A percentile compares a stretch with the other conserved stretches of the same genome.
Evolutionary conservation across 2,329 filamentous ascomycete species (phyloP).

Genomic region (Aspergillus ustus): DNA sequence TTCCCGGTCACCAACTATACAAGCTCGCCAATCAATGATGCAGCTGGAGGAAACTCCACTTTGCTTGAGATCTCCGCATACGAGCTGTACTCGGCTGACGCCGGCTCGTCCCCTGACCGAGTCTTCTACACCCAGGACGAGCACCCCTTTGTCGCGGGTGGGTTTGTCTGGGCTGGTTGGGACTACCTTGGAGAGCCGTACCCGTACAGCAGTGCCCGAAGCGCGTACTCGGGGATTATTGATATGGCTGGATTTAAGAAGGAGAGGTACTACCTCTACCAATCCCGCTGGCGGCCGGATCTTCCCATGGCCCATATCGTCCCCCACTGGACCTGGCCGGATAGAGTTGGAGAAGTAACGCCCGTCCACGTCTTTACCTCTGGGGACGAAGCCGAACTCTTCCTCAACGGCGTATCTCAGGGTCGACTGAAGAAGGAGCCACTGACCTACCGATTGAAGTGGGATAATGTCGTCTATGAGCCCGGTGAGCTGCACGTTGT

Average conservation of each 20-base stretch:
- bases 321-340: conserved; percentile 12
- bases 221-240: conserved; percentile 10
- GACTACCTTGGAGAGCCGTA: conserved; percentile 14
- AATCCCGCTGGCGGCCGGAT: conserved; percentile 1
- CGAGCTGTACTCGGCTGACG: conserved; percentile 3
- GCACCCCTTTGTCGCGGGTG: conserved; percentile 11
- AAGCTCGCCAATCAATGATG: conserved; percentile 7
- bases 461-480: too few species aligned
- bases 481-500: too few species aligned
- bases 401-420: neutral
- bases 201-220: neutral
- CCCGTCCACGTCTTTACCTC: conserved; percentile 15
- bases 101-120: neutral
- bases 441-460: too few species aligned
- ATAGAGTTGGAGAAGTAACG: conserved; percentile 1
- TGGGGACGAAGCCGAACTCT: conserved; percentile 8
- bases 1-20: conserved; percentile 3
- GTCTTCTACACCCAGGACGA: neutral
- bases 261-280: conserved; percentile 11
- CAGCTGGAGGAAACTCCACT: neutral
- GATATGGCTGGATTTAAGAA: conserved; percentile 14
- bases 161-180: conserved; percentile 14
- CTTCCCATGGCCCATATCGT: conserved; percentile 9
- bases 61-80: neutral
- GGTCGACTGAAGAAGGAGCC: too few species aligned